Evolutionary conservation across 2,329 filamentous ascomycete genomes (phyloP).

Genomic region (Rutstroemia sp.): DNA sequence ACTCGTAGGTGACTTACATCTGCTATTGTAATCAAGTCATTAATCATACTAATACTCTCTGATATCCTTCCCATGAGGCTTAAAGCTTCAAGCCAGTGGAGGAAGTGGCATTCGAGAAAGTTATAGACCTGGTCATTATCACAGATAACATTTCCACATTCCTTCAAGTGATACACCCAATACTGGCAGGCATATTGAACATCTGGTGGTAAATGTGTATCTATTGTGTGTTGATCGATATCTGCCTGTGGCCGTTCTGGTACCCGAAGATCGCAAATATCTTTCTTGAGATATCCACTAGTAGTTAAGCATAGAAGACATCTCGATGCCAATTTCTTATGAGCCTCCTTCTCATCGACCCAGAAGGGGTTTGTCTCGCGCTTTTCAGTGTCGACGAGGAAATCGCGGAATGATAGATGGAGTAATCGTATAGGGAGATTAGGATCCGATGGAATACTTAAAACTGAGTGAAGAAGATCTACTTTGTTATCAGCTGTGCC

Average conservation of each 20-base stretch:
- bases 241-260: slow-evolving; percentile 28
- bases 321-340: slow-evolving; percentile 27
- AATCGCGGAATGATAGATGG: slow-evolving; percentile 7
- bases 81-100: slow-evolving; percentile 28
- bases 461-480: too few species aligned
- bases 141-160: slow-evolving; percentile 23
- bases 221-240: slow-evolving; percentile 27
- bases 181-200: slow-evolving; percentile 25
- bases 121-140: slow-evolving; percentile 26
- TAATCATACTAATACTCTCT: slow-evolving; percentile 14
- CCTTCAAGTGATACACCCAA: slow-evolving; percentile 14
- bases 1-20: not conserved
- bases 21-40: not conserved
- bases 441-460: too few species aligned
- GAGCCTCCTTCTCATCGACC: slow-evolving; percentile 30
- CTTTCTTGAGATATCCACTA: slow-evolving; percentile 24
- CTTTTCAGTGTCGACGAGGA: slow-evolving; percentile 10
- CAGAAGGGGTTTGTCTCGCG: slow-evolving; percentile 27
- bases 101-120: slow-evolving; percentile 34
- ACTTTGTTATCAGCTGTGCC: too few species aligned
- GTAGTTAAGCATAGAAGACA: slow-evolving; percentile 32
- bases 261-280: slow-evolving; percentile 31
- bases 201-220: slow-evolving; percentile 23
- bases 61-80: slow-evolving; percentile 18
- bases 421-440: not conserved